Conservation (phyloP, 331 rosid species). For the Malus hybrid region DNA sequence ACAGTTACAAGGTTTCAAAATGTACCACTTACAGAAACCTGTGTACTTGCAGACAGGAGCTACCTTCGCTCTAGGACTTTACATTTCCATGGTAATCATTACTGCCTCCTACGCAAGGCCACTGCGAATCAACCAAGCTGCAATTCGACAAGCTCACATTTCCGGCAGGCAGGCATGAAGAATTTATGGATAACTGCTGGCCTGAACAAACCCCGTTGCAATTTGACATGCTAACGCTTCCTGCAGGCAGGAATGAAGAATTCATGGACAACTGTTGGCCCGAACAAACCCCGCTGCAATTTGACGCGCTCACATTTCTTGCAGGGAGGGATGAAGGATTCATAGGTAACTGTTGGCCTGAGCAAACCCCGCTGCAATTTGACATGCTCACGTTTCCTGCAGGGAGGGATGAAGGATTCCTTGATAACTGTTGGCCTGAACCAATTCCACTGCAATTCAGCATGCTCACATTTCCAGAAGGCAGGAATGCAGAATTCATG, state of each 20-base stretch:
- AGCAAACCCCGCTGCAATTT: neutral
- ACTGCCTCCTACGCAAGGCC: conserved; percentile 25
- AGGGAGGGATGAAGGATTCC: neutral
- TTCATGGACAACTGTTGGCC: neutral
- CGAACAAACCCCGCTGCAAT: too few relatives aligned
- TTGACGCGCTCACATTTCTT: too few relatives aligned
- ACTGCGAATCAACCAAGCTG: conserved; percentile 40
- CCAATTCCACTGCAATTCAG: conserved; percentile 27
- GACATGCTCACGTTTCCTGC: neutral
- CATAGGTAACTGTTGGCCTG: neutral
- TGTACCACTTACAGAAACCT: neutral
- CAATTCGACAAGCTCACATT: neutral
- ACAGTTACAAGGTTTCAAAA: conserved; percentile 3
- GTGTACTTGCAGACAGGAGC: conserved; percentile 12
- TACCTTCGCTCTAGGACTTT: conserved; percentile 25
- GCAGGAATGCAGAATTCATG: conserved; percentile 24
- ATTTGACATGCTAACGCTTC: neutral
- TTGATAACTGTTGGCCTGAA: conserved; percentile 16
- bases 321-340: too few relatives aligned
- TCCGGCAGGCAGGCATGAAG: conserved; percentile 31
- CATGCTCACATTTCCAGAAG: conserved; percentile 26
- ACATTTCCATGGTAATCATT: conserved; percentile 45
- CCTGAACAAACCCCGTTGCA: neutral
- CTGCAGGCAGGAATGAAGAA: neutral
- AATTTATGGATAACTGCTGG: conserved; percentile 24